A percentile compares a stretch with the other conserved stretches of the same genome.
Conservation (phyloP, 805 yeast species). For the Limtongia smithiae region DNA sequence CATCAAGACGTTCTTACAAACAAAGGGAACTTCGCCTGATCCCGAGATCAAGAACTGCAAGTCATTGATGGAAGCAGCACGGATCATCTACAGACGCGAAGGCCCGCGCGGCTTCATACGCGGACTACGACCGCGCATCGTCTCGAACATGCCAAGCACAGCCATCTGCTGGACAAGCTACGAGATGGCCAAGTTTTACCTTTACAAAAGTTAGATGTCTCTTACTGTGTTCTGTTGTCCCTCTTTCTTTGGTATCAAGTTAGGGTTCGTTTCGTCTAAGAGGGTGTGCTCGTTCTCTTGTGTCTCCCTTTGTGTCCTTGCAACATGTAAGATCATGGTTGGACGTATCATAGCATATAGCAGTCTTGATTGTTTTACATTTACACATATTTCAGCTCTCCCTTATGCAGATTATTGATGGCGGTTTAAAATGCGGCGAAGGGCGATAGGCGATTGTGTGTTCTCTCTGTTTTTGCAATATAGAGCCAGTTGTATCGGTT, state of each 20-base stretch:
- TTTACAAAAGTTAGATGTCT: constrained; percentile 15
- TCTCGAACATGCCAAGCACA: constrained; percentile 91
- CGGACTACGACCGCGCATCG: constrained; percentile 86
- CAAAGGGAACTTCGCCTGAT: constrained; percentile 48
- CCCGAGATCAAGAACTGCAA: constrained; percentile 50
- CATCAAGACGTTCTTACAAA: constrained; percentile 85
- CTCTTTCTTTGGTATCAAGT: constrained; percentile 41
- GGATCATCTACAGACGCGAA: constrained; percentile 49
- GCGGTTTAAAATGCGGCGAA: no score
- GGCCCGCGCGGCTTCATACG: constrained; percentile 64
- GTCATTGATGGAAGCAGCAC: constrained; percentile 69
- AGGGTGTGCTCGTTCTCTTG: no score
- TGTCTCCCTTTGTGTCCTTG: no score
- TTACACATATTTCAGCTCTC: no score
- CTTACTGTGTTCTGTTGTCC: background rate
- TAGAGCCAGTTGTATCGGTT: no score
- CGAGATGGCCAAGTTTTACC: constrained; percentile 76
- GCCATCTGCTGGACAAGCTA: constrained; percentile 98
- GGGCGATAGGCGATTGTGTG: no score
- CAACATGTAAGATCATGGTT: no score
- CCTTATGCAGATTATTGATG: no score
- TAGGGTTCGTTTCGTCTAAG: no score
- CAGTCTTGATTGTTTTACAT: no score
- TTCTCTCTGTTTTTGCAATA: no score
- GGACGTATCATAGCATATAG: no score